Conservation (phyloP, 2,329 filamentous ascomycete genomes). For the Fonsecaea monophora region DNA sequence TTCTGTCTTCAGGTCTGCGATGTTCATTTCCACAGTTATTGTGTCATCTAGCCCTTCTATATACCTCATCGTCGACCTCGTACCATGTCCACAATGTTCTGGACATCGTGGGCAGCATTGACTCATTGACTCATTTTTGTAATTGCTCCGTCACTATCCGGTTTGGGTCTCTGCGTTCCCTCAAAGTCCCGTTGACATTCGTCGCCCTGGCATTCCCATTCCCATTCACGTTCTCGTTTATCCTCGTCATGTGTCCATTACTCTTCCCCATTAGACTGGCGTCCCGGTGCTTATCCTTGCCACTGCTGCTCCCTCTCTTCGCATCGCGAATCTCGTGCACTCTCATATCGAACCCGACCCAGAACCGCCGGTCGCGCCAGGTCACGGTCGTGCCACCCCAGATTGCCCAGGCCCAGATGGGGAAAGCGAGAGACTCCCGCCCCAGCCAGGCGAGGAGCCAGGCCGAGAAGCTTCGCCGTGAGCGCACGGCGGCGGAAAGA, state of each 20-base stretch:
- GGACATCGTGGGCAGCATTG: too few species aligned
- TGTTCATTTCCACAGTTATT: too few species aligned
- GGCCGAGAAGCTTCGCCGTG: slow-evolving; percentile 63
- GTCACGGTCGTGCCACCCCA: slow-evolving; percentile 84
- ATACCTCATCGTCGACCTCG: background rate
- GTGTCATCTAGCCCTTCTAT: too few species aligned
- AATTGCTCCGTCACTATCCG: background rate
- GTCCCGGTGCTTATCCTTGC: background rate
- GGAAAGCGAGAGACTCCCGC: slow-evolving; percentile 79
- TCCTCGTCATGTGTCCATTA: slow-evolving; percentile 14
- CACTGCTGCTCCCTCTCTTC: background rate
- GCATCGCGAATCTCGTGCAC: slow-evolving; percentile 64
- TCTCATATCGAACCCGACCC: slow-evolving; percentile 82
- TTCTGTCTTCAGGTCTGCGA: too few species aligned
- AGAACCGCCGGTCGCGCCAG: slow-evolving; percentile 85
- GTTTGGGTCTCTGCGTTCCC: background rate
- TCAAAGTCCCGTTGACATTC: background rate
- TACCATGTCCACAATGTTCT: background rate
- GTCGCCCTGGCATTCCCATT: background rate
- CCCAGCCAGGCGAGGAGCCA: slow-evolving; percentile 87
- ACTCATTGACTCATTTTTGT: too few species aligned
- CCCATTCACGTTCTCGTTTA: background rate
- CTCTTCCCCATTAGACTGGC: background rate
- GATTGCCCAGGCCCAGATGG: slow-evolving; percentile 90
- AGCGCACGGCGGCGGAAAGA: background rate